Evolutionary conservation across 352 stramenopile species (phyloP), one percentile per base, ranked within the genome.

Genomic region (Globisporangium splendens): DNA sequence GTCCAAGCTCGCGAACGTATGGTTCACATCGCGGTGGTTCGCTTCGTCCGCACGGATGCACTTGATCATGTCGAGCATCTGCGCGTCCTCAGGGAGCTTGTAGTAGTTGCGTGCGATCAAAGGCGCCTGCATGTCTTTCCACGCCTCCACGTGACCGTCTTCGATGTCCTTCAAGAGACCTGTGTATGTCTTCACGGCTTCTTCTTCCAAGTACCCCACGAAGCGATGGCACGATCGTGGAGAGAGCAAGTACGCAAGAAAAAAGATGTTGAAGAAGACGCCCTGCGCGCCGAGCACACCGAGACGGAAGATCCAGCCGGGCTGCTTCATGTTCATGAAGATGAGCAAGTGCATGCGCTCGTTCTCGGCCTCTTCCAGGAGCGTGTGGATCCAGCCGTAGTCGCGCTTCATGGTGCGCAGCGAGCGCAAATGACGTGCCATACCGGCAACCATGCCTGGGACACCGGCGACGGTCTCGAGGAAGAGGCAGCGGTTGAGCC

Each of bases 271-370:
- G 61, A 91, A 93, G 62, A 97, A 96, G 8, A 91, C 72, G 61
- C 89, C 79, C 47, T 98, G 89, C 6, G 73, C 83, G 1, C 72
- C 77, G 31, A 97, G 67, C 13, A 97, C 12, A 78, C 48, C 7
- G 69, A 56, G n/a, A n/a, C 88, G 86, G 59, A 97, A 90, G 8
- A 86, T 2, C 51, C 65, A 69, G 13, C 82, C 77, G 0, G 88
- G 84, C 61, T 96, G 72, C 64, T 95, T 95, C 70, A 98, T 85
- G 46, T 81, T 77, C 59, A 96, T 73, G 65, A 95, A 96, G 61
- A 95, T 95, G 8, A 97, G 71, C 31, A 98, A 61, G 60, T 98
- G 90, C 87, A 97, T 97, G 50, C 90, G 76, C 73, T 98, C 91
- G 68, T 98, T 97, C 68, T 98, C 91, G 15, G 88, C 86, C 53